Evolutionary conservation across 768 basidiomycete genomes (phyloP).

Genomic region (Kondoa subrosea): DNA sequence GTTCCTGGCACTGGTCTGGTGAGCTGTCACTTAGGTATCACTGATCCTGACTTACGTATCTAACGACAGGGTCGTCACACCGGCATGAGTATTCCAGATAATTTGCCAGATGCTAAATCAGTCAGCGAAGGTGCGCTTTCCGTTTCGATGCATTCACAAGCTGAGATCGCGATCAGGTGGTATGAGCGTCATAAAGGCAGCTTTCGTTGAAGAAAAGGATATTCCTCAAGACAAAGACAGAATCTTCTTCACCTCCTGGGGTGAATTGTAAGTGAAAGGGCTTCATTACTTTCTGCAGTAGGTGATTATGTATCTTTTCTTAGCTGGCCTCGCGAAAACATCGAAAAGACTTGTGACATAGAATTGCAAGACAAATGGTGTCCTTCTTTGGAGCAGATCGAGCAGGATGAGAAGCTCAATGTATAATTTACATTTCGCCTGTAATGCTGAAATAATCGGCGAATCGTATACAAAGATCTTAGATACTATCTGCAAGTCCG

Average conservation of each 20-base stretch:
- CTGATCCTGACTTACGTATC: not conserved
- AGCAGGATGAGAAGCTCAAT: not conserved
- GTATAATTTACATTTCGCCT: not conserved
- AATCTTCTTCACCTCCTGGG: constrained; percentile 1
- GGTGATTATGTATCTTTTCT: not conserved
- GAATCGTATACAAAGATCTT: too few relatives aligned
- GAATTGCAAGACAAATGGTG: constrained; percentile 2
- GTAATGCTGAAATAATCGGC: too few relatives aligned
- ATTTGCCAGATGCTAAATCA: not conserved
- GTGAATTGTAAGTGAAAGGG: not conserved
- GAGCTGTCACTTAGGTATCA: not conserved
- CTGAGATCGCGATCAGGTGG: not conserved
- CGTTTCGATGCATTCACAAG: not conserved
- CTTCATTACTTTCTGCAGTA: not conserved
- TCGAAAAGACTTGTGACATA: not conserved
- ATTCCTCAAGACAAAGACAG: not conserved
- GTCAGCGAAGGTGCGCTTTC: not conserved
- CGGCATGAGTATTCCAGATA: not conserved
- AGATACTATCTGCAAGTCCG: too few relatives aligned
- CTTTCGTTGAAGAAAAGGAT: not conserved
- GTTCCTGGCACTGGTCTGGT: not conserved
- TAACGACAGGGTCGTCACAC: not conserved
- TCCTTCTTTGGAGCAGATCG: constrained; percentile 1
- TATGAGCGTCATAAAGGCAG: not conserved
- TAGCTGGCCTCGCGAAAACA: not conserved